Evolutionary conservation across 2,329 filamentous ascomycete genomes (phyloP), one percentile per base, ranked within the genome.

Genomic region (Cadophora luteo-olivacea): DNA sequence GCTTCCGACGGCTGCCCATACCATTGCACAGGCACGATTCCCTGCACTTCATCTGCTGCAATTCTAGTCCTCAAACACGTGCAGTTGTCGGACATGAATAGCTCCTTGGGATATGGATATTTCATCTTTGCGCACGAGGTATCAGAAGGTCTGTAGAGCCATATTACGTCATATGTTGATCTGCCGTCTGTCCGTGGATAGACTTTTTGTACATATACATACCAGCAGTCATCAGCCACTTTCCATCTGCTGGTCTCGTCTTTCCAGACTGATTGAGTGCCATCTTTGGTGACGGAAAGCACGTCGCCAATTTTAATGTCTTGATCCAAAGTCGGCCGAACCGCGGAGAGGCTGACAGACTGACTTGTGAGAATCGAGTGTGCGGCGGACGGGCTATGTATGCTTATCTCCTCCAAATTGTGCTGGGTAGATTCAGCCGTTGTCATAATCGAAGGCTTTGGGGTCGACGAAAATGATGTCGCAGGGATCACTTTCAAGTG

Each of bases 71-170:
- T 68, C 0, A 54, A 58, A 70, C 92, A 96, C 0, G 89, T 91
- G 79, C 93, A 95, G 68, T 94, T 88, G 62, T 93, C 87, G 0
- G 89, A 92, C 0, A 95, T 79, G 70, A 96, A 96, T 0, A 96
- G 78, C 78, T 97, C 92, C 63, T 94, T 92, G 0, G 80, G 70
- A 78, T 87, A 89, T 0, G 90, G 90, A 72, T 95, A 97, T 11
- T 84, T 84, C 79, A 90, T 89, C 6, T 85, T 80, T 0, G 84
- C 86, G 54, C 93, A 92, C 0, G 90, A 86, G 0, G 93, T 96
- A 65, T 96, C 90, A 0, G 83, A 81, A 0, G 92, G 86, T 1
- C 86, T 83, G 72, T 94, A 95, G 0, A 96, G 81, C 92, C 92
- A 96, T 0, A 91, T 83, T 0, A 94, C 86, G 65, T 90, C 84